Percentiles rank a stretch among this genome's conserved stretches.
Evolutionary conservation across 768 basidiomycete species (phyloP).

Genomic region (Termitomyces sp.): DNA sequence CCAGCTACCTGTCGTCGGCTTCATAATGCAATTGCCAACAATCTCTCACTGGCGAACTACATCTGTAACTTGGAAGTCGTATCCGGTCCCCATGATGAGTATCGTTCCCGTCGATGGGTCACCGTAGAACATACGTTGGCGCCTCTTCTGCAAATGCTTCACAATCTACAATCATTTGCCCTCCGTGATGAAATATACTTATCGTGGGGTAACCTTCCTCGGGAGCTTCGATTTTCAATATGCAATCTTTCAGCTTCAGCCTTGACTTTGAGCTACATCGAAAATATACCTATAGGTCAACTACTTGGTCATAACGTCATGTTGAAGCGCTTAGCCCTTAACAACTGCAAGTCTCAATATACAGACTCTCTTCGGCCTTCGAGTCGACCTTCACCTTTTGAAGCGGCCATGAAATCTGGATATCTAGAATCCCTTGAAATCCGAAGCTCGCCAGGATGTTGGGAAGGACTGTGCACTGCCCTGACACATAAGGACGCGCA

Average conservation of each 20-base stretch:
- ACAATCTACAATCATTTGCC: conserved; percentile 7
- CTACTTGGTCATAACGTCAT: background rate
- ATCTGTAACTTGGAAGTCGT: background rate
- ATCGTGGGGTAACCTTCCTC: background rate
- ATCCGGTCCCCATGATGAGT: background rate
- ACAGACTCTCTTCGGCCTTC: background rate
- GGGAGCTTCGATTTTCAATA: background rate
- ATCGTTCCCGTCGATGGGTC: conserved; percentile 11
- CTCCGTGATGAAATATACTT: background rate
- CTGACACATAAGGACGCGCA: background rate
- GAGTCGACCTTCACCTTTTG: background rate
- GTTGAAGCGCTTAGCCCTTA: background rate
- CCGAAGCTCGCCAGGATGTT: background rate
- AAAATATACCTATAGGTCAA: conserved; percentile 3
- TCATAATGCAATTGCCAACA: background rate
- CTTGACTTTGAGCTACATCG: conserved; percentile 2
- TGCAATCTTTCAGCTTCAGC: conserved; percentile 1
- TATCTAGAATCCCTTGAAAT: background rate
- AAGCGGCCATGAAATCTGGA: background rate
- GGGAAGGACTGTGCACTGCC: background rate
- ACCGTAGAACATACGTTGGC: conserved; percentile 12
- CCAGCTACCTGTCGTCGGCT: background rate
- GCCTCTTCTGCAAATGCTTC: conserved; percentile 8
- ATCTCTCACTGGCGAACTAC: background rate
- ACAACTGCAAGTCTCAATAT: background rate